A percentile compares a stretch with the other conserved stretches of the same genome.
Conservation (phyloP, 176 grass and related monocot genomes). For the Oryza coarctata region DNA sequence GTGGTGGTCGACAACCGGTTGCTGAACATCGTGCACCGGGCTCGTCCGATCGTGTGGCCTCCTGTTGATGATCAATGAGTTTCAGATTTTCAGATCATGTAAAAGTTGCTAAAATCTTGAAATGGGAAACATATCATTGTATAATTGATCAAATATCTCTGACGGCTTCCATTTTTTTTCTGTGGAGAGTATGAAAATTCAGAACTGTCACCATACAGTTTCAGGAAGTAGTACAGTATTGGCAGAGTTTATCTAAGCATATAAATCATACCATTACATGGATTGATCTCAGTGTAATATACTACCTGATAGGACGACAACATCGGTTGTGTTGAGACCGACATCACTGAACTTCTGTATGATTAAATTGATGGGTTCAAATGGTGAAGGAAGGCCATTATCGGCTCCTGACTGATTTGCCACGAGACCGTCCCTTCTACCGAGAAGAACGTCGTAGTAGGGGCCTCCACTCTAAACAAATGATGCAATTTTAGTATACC, state of each 20-base stretch:
- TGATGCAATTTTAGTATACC: background rate
- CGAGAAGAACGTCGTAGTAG: conserved; percentile 50
- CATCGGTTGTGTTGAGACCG: conserved; percentile 70
- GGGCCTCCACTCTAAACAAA: conserved; percentile 61
- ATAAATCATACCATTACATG: background rate
- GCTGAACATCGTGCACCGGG: conserved; percentile 58
- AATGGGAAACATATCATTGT: background rate
- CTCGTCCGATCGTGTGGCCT: conserved; percentile 74
- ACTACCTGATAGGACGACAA: conserved; percentile 74
- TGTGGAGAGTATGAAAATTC: background rate
- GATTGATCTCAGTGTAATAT: background rate
- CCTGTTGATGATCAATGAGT: conserved; percentile 24
- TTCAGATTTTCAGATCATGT: background rate
- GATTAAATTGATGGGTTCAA: conserved; percentile 43
- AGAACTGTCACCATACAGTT: background rate
- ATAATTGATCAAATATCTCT: background rate
- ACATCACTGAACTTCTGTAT: conserved; percentile 52
- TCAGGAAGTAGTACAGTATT: background rate
- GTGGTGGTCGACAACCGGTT: conserved; percentile 37
- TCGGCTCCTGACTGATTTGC: conserved; percentile 69
- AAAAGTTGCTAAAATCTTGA: background rate
- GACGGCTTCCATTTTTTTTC: background rate
- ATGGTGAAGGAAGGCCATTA: conserved; percentile 59
- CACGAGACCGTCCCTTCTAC: conserved; percentile 66
- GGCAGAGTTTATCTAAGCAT: background rate